Conservation (phyloP, 23 red algal genomes). For the Gracilaria gracilis region DNA sequence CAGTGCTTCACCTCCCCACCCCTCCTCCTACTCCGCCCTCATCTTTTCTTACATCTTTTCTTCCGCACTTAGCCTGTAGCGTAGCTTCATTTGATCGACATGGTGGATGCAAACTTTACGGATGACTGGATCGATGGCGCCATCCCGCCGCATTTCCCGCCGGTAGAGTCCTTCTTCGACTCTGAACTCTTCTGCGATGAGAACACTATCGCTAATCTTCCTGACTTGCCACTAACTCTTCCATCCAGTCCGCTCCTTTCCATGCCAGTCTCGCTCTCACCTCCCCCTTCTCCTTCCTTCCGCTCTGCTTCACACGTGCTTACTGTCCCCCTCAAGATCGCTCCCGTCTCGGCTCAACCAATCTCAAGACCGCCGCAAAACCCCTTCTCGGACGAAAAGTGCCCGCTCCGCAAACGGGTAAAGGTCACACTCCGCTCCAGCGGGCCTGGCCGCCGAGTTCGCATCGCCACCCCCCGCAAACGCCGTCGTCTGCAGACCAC, state of each 20-base stretch:
- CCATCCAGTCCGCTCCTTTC: constrained; percentile 13
- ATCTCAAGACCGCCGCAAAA: background rate
- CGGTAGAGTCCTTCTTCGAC: constrained; percentile 55
- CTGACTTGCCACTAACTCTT: constrained; percentile 24
- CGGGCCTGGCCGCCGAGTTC: background rate
- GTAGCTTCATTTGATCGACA: too few relatives aligned
- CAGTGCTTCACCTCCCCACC: background rate
- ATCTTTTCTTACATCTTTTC: too few relatives aligned
- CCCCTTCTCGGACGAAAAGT: constrained; percentile 65
- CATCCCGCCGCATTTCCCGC: constrained; percentile 1
- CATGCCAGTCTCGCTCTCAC: background rate
- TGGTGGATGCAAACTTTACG: constrained; percentile 40
- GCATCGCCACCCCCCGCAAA: background rate
- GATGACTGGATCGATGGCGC: constrained; percentile 64
- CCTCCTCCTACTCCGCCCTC: background rate
- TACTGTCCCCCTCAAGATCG: background rate
- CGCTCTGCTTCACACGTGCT: background rate
- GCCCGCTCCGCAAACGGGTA: constrained; percentile 62
- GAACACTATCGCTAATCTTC: constrained; percentile 18
- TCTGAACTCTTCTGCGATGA: constrained; percentile 61
- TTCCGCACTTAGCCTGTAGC: too few relatives aligned
- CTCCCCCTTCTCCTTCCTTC: background rate
- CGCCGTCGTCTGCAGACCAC: constrained; percentile 21
- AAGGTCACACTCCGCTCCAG: constrained; percentile 60
- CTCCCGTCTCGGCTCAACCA: background rate